Percentiles rank a stretch among this genome's conserved stretches.
Evolutionary conservation across 148 eudicot species (phyloP).

Genomic region (Rhododendron molle): DNA sequence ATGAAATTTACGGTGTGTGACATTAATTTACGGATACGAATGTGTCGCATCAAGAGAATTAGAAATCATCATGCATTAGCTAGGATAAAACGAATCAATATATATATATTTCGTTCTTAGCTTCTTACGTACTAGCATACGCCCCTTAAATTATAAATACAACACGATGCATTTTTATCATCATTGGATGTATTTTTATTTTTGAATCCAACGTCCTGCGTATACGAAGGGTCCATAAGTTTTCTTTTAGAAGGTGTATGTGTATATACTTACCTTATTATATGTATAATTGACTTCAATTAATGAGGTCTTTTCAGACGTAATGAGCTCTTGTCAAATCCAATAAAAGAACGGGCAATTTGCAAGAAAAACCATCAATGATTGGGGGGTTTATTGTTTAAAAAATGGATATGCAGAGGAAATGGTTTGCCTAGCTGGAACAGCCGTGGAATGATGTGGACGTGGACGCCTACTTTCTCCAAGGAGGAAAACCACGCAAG

Average conservation of each 20-base stretch:
- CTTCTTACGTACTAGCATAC: too few relatives aligned
- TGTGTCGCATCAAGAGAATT: not conserved
- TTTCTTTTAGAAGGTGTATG: too few relatives aligned
- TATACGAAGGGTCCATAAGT: too few relatives aligned
- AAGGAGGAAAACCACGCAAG: too few relatives aligned
- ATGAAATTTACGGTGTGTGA: not conserved
- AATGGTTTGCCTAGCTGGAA: conserved; percentile 8
- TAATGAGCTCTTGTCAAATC: not conserved
- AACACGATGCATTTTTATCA: too few relatives aligned
- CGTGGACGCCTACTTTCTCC: not conserved
- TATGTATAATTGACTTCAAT: not conserved
- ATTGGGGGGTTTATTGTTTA: not conserved
- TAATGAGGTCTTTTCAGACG: not conserved
- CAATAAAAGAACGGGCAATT: not conserved
- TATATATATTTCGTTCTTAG: too few relatives aligned
- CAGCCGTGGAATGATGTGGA: conserved; percentile 1
- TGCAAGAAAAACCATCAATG: not conserved
- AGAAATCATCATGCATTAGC: not conserved
- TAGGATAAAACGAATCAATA: too few relatives aligned
- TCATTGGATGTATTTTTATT: too few relatives aligned
- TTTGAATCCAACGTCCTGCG: too few relatives aligned
- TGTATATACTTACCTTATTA: too few relatives aligned
- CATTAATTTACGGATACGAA: not conserved
- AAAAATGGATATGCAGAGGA: not conserved
- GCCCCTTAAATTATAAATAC: too few relatives aligned